Base-by-base conservation (phyloP, 2,329 filamentous ascomycete species). In the Botrytis squamosa region DNA sequence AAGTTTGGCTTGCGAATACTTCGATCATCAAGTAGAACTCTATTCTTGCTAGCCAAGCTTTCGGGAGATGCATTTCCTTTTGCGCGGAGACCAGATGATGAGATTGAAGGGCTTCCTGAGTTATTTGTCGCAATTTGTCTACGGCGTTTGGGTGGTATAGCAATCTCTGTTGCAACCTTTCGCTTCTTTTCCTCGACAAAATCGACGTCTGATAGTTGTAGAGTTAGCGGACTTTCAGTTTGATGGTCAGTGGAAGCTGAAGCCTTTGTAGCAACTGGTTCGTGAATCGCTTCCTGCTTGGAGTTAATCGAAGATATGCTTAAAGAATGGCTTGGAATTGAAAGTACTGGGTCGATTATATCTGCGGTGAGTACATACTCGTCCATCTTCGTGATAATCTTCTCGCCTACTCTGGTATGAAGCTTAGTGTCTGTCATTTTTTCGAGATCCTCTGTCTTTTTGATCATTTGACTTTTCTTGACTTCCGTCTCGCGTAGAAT, bases 1-100 rank as follows among this genome's bases (percentile, higher is more conserved):
- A 79, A 25, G 2, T 74, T 66, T 33, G 76, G 74, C 44, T 79
- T 79, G 22, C 78, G 74, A 36, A 63, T 46, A 25, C 52, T 59
- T 62, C 66, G 62, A 38, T 78, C 76, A 29, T 78, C 73, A 14
- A 76, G 71, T n/a, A 71, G 22, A 36, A 20, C 33, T 36, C 14
- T 62, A 22, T 9, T 60, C 3, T 57, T 55, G 16, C 18, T 36
- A 44, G n/a, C 29, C 16, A 46, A 20, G 10, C 33, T 44, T 46
- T 59, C 33, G 5, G 25, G 10, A 5, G 14, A 60, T 46, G 33
- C 8, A n/a, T 44, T 22, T n/a, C 6, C 36, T 44, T 71, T n/a
- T 36, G 44, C 10, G 36, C 12, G 29, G 33, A 22, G 44, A 38
- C 52, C 38, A 66, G 55, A 40, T 72, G 29, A 20, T 33, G 52